These are phyloP conservation scores for Metschnikowia koreensis DNA, from an alignment of 805 yeast genomes.

Conservation along the genomic window DNA sequence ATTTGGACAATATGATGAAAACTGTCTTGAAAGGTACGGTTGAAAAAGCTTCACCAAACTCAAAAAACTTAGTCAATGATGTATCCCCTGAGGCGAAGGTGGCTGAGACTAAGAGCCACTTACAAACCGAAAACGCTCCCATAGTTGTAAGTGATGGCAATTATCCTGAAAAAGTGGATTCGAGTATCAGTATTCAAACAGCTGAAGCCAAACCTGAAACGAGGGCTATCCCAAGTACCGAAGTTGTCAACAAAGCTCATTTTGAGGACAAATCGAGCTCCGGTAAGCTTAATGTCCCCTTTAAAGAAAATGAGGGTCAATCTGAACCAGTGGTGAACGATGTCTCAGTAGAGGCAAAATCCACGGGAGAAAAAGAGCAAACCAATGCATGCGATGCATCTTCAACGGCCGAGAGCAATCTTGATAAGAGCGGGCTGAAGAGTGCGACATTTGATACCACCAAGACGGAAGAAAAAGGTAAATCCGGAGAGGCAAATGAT, in stretches of 20 bases:
- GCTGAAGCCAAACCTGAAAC: background rate
- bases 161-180: background rate
- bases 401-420: background rate
- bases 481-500: slow-evolving; percentile 17
- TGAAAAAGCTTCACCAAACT: background rate
- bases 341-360: background rate
- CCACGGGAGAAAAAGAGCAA: background rate
- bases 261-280: background rate
- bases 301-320: background rate
- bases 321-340: background rate
- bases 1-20: slow-evolving; percentile 49
- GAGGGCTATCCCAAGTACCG: background rate
- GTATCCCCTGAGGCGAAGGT: background rate
- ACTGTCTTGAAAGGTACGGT: slow-evolving; percentile 34
- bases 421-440: background rate
- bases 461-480: slow-evolving; percentile 2
- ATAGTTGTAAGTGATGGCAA: background rate
- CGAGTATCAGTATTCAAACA: background rate
- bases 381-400: background rate
- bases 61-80: slow-evolving; percentile 1
- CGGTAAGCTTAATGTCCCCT: background rate
- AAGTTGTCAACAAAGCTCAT: background rate
- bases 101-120: background rate
- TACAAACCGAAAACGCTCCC: background rate
- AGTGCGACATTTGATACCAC: background rate